Percentiles rank a stretch among this genome's conserved stretches.
Conservation (phyloP, 805 yeast genomes). For the Ogataea angusta region DNA sequence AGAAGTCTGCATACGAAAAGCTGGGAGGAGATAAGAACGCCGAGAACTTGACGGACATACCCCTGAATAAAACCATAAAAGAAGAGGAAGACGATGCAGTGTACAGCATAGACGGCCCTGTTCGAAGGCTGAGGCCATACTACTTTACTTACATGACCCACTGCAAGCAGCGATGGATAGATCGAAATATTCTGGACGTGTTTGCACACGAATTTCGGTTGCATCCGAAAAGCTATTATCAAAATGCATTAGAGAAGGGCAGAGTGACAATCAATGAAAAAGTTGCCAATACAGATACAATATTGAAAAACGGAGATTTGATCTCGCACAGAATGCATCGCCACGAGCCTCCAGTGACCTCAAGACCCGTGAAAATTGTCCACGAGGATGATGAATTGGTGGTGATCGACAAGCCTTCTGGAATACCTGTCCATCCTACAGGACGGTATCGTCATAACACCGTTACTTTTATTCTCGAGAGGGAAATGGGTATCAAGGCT, state of each 20-base stretch:
- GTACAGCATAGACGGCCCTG: constrained; percentile 53
- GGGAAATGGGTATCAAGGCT: constrained; percentile 61
- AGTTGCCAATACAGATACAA: constrained; percentile 59
- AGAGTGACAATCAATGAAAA: constrained; percentile 69
- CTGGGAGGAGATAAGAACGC: constrained; percentile 34
- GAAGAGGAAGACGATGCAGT: constrained; percentile 61
- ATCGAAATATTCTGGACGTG: constrained; percentile 72
- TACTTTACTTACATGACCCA: constrained; percentile 86
- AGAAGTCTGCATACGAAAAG: constrained; percentile 39
- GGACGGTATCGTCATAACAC: constrained; percentile 78
- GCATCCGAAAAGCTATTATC: constrained; percentile 63
- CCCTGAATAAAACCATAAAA: constrained; percentile 33
- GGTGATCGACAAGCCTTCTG: constrained; percentile 90
- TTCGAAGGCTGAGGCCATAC: constrained; percentile 80
- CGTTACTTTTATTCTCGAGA: constrained; percentile 71
- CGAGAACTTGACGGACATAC: constrained; percentile 12
- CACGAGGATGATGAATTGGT: constrained; percentile 71
- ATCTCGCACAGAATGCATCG: constrained; percentile 77
- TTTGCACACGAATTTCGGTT: constrained; percentile 85
- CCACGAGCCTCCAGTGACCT: constrained; percentile 83
- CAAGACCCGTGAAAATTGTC: constrained; percentile 60
- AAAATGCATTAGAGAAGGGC: constrained; percentile 53
- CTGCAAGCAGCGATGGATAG: constrained; percentile 91
- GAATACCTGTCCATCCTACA: constrained; percentile 94
- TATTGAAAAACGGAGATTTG: constrained; percentile 77